These are phyloP conservation scores for Mortierella sp. DNA, from an alignment of 371 early-diverging fungal species.

Conservation along the genomic window DNA sequence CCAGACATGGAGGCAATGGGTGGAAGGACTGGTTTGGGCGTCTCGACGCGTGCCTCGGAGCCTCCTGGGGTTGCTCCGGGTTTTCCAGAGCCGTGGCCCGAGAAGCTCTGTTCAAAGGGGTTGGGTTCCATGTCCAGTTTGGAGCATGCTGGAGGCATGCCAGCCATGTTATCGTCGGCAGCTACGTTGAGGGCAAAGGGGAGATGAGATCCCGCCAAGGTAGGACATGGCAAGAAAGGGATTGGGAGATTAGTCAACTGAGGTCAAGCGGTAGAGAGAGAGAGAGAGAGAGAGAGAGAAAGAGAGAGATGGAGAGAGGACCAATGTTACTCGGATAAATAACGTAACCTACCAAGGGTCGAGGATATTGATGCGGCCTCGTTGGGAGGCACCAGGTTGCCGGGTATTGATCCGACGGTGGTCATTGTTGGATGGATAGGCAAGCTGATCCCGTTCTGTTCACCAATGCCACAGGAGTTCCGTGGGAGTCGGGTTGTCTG, in stretches of 20 bases:
- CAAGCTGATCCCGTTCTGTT: background rate
- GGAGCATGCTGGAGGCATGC: slow-evolving; percentile 32
- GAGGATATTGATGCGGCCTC: slow-evolving; percentile 15
- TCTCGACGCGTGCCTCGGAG: slow-evolving; percentile 24
- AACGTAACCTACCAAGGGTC: background rate
- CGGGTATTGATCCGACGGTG: slow-evolving; percentile 31
- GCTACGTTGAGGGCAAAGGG: slow-evolving; percentile 34
- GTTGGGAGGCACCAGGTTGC: slow-evolving; percentile 27
- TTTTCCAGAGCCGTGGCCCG: slow-evolving; percentile 43
- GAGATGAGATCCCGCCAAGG: slow-evolving; percentile 30
- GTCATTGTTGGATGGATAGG: slow-evolving; percentile 20
- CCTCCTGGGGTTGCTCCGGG: slow-evolving; percentile 22
- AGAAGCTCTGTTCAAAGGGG: slow-evolving; percentile 89
- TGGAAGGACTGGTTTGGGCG: slow-evolving; percentile 46
- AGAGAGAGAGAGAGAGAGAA: background rate
- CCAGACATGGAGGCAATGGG: slow-evolving; percentile 51
- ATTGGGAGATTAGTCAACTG: background rate
- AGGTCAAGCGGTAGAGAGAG: background rate
- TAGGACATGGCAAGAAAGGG: background rate
- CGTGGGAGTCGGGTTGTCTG: too few relatives aligned
- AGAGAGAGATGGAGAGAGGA: background rate
- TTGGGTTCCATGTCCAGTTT: slow-evolving; percentile 87
- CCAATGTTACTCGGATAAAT: background rate
- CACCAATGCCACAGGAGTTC: too few relatives aligned
- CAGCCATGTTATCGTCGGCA: slow-evolving; percentile 29